These are phyloP conservation scores for Aspergillus persii DNA, from an alignment of 2,329 filamentous ascomycete genomes.

Conservation along the genomic window DNA sequence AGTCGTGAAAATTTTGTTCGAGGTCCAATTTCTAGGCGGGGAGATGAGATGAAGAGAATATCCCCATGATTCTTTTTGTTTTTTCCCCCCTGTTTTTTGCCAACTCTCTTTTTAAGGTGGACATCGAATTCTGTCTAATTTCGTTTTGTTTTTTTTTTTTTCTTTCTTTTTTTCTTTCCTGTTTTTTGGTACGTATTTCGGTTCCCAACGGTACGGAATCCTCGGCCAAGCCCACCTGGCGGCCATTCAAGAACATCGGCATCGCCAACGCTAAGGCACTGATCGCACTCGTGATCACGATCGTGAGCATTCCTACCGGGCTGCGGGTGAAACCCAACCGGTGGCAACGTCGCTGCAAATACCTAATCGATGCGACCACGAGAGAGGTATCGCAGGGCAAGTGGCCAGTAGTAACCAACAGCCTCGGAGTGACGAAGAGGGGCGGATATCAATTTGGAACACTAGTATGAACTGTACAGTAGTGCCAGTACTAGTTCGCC, in stretches of 20 bases:
- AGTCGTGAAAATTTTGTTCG: neutral
- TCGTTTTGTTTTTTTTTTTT: neutral
- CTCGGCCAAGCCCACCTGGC: neutral
- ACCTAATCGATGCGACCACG: neutral
- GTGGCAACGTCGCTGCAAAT: neutral
- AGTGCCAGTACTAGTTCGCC: constrained; percentile 3
- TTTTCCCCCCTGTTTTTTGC: neutral
- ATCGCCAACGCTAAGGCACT: neutral
- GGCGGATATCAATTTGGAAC: constrained; percentile 11
- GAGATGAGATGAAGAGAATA: neutral
- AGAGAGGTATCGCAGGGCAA: neutral
- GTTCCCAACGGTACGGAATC: neutral
- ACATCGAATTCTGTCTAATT: too few species aligned
- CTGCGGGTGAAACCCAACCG: neutral
- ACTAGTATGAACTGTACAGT: constrained; percentile 9
- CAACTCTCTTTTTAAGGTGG: too few species aligned
- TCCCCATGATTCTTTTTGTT: too few species aligned
- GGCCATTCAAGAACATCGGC: neutral
- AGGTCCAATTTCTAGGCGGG: neutral
- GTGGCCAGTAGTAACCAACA: neutral
- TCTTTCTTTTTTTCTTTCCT: neutral
- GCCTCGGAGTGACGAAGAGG: neutral
- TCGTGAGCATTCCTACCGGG: neutral
- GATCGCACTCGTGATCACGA: neutral
- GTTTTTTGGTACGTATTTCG: neutral